Evolutionary conservation across 2,329 filamentous ascomycete genomes (phyloP), one percentile per base, ranked within the genome.

Genomic region (Xylaria sp.): DNA sequence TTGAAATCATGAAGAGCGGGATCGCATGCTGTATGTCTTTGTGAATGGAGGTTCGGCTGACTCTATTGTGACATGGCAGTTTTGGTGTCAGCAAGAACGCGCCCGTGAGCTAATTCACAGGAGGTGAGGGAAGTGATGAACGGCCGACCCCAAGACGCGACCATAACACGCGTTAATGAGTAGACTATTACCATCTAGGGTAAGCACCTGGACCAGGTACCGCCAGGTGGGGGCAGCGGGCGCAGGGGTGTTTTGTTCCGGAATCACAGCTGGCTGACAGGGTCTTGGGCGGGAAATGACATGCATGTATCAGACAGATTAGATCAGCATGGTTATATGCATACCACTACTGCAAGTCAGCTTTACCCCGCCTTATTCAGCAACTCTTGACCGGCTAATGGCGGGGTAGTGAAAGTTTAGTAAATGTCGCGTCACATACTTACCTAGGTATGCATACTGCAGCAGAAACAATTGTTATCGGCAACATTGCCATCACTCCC

Each of bases 91-190:
- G 25, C 31, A 15, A 57, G 31, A 39, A 68, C 65, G 58, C 57
- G 65, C 69, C 56, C 41, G 12, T 20, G 58, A 34, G 39, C 20
- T 31, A 55, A 62, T 67, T 60, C 52, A 23, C 15, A 55, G 50
- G 65, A 60, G 65, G 52, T 57, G 65, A 60, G 54, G 46, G 44
- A 63, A 34, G 48, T 50, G 63, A 52, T 54, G 63, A 58, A 60
- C 13, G 41, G 55, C 34, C 34, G 34, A 37, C 41, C 55, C 65
- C 55, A n/a, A 62, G 65, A 68, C 69, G 65, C 65, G 69, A 68
- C 66, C 66, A 37, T 25, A 37, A 65, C 58, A 70, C 69, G 69
- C 69, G 69, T 70, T 68, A 70, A 70, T 70, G 68, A 65, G 65
- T 51, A 28, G 37, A 57, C 25, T 34, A 28, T 12, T 18, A 15